Evolutionary conservation across 2,329 filamentous ascomycete genomes (phyloP), one percentile per base, ranked within the genome.

Genomic region (Colletotrichum endophyticum): DNA sequence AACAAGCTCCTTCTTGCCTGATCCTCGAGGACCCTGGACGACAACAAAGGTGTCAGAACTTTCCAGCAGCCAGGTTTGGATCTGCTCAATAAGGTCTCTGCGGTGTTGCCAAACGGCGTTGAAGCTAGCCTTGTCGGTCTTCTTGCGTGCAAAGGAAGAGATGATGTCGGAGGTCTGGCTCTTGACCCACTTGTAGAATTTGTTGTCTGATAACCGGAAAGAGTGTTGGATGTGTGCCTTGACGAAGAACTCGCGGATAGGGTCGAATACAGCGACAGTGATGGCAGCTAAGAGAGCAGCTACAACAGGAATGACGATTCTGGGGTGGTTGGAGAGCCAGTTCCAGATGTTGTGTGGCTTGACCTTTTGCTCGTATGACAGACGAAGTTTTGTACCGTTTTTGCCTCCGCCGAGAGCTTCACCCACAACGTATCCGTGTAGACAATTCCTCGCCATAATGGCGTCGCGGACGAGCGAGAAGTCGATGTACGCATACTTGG

Each of bases 31-130:
- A 0, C 97, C 97, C 82, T 98, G 96, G 1, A 99, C 92, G 11
- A 99, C 95, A 78, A 98, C 96, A 83, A 98, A 98, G 0, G 96
- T 99, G 77, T 97, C 95, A 0, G 94, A 92, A 6, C 94, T 96
- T 80, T 98, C 96, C 81, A 95, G 93, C 9, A 99, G 87, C 95
- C 96, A 98, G 16, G 92, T 93, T 79, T 94, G 92, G 15, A 99
- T 91, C 81, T 96, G 93, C 27, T 95, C 91, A 76, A 99, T 97
- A 67, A 96, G 91, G 59, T 92, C 92, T 79, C 94, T 95, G 25
- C 96, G 93, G 81, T 98, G 96, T 78, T 95, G 95, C 94, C 96
- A 98, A 12, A 99, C 93, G 1, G 95, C 94, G 68, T 93, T 91
- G 79, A 98, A 90, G 16, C 94, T 93, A 11, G 92, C 93, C 71